Evolutionary conservation across 1,284 basidiomycete species (phyloP), one percentile per base, ranked within the genome.

Genomic region (Malassezia obtusa): DNA sequence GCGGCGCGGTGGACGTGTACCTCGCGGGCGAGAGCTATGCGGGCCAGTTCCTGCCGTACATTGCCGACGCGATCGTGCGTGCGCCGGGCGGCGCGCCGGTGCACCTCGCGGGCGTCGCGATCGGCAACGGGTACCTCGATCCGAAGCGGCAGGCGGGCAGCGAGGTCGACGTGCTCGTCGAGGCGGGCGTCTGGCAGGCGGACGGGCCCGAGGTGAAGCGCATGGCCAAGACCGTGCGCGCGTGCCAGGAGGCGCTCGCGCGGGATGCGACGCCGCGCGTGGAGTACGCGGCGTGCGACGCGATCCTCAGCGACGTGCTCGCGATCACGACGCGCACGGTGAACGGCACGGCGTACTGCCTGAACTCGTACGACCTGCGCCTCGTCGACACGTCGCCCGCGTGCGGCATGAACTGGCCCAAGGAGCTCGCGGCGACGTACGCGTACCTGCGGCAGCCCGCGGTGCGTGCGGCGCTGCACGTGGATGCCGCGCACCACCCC

Each of bases 341-440:
- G 66, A 83, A 77, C 4, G 9, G 28, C 30, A 43, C 25, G 25
- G 24, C 8, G 31, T 28, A 28, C 75, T 99, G 92, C 75, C 79
- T 91, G 65, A 99, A 99, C 74, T 83, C 96, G 40, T 99, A 98
- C 68, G 94, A 99, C 68, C 82, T 96, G 19, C 84, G 94, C 30
- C 77, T 88, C 25, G 82, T 85, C 50, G 94, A 99, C 72, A 80
- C 79, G 12, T 78, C 75, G 41, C 91, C 91, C n/a, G 84, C 83
- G 2, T 99, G 92, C 75, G 92, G 92, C 1, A 87, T 96, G 88
- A 92, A 92, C 75, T 99, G 92, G 92, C 92, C 92, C 4, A 83
- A 84, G n/a, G 88, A 89, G 61, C 80, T 98, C 22, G 74, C 78
- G 9, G 82, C 84, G 43, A 79, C 95, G 33, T 85, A 84, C 37